phyloP scores from a whole-genome alignment of 2,329 filamentous ascomycete genomes.

The Drechslerella dactyloides region DNA sequence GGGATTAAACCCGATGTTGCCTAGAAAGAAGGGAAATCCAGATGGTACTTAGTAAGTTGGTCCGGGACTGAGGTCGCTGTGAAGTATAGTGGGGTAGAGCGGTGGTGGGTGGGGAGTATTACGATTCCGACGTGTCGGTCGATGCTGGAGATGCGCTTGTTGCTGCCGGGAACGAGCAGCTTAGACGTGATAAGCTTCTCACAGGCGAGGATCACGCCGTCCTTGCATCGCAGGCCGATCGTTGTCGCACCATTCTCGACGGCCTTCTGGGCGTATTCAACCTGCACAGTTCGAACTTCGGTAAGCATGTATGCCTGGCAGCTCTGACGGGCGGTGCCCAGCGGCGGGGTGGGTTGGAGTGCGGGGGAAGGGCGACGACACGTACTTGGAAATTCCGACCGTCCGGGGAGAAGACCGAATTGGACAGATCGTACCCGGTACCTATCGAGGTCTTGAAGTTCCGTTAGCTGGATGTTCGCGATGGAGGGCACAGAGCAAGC shows the following conservation, averaged over 20 bases:
- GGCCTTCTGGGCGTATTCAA: constrained; percentile 97
- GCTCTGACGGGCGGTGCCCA: constrained; percentile 5
- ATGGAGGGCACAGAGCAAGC: background rate
- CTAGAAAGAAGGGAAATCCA: constrained; percentile 61
- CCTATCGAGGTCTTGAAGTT: constrained; percentile 89
- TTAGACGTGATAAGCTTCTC: constrained; percentile 97
- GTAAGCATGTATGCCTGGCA: background rate
- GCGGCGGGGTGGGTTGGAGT: background rate
- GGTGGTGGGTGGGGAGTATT: constrained; percentile 60
- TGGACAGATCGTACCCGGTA: constrained; percentile 98
- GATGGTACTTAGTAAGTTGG: too few relatives aligned
- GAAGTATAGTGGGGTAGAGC: background rate
- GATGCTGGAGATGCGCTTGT: constrained; percentile 95
- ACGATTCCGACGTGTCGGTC: constrained; percentile 94
- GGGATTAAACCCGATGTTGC: constrained; percentile 93
- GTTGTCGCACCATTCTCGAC: constrained; percentile 98
- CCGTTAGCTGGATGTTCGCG: constrained; percentile 8
- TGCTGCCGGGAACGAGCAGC: constrained; percentile 89
- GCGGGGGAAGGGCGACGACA: constrained; percentile 10
- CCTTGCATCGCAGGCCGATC: constrained; percentile 94
- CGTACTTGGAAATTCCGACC: constrained; percentile 95
- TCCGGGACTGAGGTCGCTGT: constrained; percentile 9
- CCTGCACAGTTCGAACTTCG: constrained; percentile 58
- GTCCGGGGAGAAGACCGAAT: constrained; percentile 99
- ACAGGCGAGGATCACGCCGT: constrained; percentile 92